phyloP scores from a whole-genome alignment of 306 rosid species.

The Senna tora region DNA sequence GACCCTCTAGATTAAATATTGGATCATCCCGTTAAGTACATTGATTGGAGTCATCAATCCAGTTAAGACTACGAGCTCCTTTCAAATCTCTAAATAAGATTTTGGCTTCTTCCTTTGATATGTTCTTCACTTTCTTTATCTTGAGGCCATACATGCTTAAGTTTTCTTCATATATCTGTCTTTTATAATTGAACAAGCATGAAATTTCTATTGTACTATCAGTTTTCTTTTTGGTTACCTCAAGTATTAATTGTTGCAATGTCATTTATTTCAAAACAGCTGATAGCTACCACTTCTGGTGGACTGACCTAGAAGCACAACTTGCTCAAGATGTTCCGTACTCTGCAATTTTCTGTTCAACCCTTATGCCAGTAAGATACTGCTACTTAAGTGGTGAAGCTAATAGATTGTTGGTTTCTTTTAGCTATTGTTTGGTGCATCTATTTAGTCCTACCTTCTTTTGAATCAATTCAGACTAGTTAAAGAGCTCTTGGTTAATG shows the following conservation, averaged over 20 bases:
- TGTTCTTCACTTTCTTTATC: conserved; percentile 17
- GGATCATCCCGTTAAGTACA: conserved; percentile 45
- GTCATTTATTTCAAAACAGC: conserved; percentile 44
- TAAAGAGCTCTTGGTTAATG: conserved; percentile 49
- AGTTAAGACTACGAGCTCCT: conserved; percentile 41
- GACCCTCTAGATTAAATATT: not conserved
- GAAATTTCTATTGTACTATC: conserved; percentile 24
- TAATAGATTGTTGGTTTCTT: conserved; percentile 3
- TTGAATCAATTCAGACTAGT: conserved; percentile 53
- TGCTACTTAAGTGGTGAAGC: conserved; percentile 19
- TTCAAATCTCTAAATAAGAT: conserved; percentile 54
- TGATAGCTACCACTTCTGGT: conserved; percentile 63
- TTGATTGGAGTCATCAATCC: conserved; percentile 67
- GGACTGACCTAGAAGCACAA: conserved; percentile 98
- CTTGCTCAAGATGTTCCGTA: conserved; percentile 87
- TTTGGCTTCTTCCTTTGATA: conserved; percentile 9
- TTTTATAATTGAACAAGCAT: not conserved
- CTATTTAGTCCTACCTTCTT: conserved; percentile 23
- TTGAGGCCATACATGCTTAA: conserved; percentile 27
- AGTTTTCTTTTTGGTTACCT: conserved; percentile 30
- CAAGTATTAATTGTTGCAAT: conserved; percentile 23
- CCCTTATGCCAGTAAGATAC: conserved; percentile 80
- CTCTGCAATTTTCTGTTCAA: conserved; percentile 93
- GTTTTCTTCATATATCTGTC: not conserved
- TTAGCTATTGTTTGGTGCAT: conserved; percentile 30